Evolutionary conservation across 2,329 filamentous ascomycete species (phyloP), one percentile per base, ranked within the genome.

Genomic region (Penicillium sp.): DNA sequence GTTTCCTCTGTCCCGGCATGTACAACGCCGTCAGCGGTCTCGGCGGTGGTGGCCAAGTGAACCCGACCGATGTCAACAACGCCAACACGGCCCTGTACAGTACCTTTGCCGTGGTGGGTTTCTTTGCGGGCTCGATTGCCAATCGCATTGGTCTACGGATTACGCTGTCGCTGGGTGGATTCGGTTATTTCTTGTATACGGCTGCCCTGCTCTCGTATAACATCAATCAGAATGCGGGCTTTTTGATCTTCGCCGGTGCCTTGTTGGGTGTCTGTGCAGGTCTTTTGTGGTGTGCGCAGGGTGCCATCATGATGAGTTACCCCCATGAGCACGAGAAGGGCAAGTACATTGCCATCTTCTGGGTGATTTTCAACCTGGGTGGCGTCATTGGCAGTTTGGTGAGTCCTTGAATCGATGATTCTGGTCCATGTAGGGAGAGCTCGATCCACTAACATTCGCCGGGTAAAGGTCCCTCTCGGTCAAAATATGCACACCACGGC

Each of bases 351-450:
- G 90, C 90, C 62, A 88, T 87, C 81, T 97, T 97, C 80, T 97
- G 93, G 93, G 88, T 93, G 75, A 96, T 97, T 71, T 97, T 97
- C 84, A 97, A 97, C 78, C 78, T 93, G 61, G 93, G 93, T 69
- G 93, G 88, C 70, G 93, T 97, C 63, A 92, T 97, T 75, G 93
- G 93, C 64, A 87, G 89, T 71, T 74, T 88, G 80, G 85, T 87
- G 77, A 74, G 83, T 74, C 59, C 16, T 19, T 22, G n/a, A 14
- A 52, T 33, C 8, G 4, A 37, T 10, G n/a, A 33, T 13, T 22
- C 19, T 5, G 6, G 1, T 22, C 28, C 4, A n/a, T 26, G 7
- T 38, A 38, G 19, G 28, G n/a, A 26, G 30, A 16, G 1, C 19
- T 37, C 10, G 25, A 26, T 25, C 3, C 35, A 38, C 49, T 52